phyloP scores from a whole-genome alignment of 164 flowering plant species.

The Hamamelis virginiana region DNA sequence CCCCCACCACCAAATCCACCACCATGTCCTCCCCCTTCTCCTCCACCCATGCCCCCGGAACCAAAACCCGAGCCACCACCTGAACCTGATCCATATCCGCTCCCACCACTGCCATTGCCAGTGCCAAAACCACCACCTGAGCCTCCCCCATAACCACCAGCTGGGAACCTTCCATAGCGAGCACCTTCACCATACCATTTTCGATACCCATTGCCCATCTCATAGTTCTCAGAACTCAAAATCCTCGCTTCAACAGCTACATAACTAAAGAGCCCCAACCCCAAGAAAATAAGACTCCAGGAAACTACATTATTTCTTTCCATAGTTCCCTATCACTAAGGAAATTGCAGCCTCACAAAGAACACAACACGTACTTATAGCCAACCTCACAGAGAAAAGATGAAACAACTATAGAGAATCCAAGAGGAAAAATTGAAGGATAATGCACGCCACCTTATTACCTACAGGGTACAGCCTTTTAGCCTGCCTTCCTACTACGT shows the following conservation, averaged over 20 bases:
- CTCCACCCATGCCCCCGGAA: conserved; percentile 3
- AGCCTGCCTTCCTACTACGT: neutral
- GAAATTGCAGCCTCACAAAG: neutral
- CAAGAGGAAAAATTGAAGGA: too few relatives aligned
- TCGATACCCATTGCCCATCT: neutral
- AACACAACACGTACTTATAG: neutral
- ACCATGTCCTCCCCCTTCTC: conserved; percentile 10
- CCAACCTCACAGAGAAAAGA: neutral
- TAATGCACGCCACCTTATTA: too few relatives aligned
- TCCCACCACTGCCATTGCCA: conserved; percentile 3
- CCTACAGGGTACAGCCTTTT: too few relatives aligned
- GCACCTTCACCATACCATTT: neutral
- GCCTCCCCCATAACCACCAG: conserved; percentile 18
- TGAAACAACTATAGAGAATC: neutral
- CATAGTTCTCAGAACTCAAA: neutral
- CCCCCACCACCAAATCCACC: conserved; percentile 13
- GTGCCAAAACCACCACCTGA: conserved; percentile 6
- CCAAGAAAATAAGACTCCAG: conserved; percentile 14
- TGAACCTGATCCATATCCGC: conserved; percentile 5
- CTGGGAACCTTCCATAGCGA: neutral
- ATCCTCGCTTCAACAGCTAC: conserved; percentile 10
- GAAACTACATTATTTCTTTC: conserved; percentile 7
- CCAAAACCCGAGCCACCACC: neutral
- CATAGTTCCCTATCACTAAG: conserved; percentile 11
- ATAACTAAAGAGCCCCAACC: conserved; percentile 13